Percentiles rank a stretch among this genome's conserved stretches.
These are phyloP conservation scores for Fusarium pseudonygamai DNA, from an alignment of 2,329 filamentous ascomycete genomes.

Conservation along the genomic window DNA sequence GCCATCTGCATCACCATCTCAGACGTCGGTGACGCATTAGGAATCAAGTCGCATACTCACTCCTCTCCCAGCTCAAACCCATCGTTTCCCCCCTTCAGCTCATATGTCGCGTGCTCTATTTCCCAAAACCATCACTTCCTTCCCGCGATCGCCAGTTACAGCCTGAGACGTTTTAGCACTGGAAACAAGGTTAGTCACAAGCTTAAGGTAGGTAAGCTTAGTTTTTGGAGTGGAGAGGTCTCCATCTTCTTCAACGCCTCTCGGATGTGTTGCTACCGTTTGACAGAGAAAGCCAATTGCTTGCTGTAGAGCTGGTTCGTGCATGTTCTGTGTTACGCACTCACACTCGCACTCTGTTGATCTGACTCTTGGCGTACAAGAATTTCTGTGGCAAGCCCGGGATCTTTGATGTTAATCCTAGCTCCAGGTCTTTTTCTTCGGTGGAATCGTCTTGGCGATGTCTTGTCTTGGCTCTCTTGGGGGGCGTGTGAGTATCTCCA, in stretches of 20 bases:
- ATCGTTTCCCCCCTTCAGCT: neutral
- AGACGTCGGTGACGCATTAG: conserved; percentile 35
- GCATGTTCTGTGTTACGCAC: neutral
- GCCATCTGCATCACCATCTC: conserved; percentile 7
- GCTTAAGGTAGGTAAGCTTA: neutral
- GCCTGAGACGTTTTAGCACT: conserved; percentile 8
- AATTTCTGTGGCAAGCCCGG: conserved; percentile 22
- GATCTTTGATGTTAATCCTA: neutral
- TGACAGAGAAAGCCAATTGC: neutral
- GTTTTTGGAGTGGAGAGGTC: neutral
- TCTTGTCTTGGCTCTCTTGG: neutral
- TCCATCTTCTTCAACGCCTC: neutral
- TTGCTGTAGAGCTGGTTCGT: neutral
- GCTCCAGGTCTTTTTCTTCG: neutral
- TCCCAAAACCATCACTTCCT: neutral
- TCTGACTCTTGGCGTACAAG: conserved; percentile 33
- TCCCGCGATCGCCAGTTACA: conserved; percentile 15
- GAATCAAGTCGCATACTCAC: conserved; percentile 34
- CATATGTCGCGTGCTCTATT: neutral
- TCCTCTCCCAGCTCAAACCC: neutral
- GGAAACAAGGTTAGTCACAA: conserved; percentile 1
- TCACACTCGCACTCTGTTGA: conserved; percentile 14
- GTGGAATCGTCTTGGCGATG: conserved; percentile 23
- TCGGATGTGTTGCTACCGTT: neutral
- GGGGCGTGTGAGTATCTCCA: conserved; percentile 17